Base-by-base conservation (phyloP, 805 yeast species). In the Yarrowia yakushimensis region DNA sequence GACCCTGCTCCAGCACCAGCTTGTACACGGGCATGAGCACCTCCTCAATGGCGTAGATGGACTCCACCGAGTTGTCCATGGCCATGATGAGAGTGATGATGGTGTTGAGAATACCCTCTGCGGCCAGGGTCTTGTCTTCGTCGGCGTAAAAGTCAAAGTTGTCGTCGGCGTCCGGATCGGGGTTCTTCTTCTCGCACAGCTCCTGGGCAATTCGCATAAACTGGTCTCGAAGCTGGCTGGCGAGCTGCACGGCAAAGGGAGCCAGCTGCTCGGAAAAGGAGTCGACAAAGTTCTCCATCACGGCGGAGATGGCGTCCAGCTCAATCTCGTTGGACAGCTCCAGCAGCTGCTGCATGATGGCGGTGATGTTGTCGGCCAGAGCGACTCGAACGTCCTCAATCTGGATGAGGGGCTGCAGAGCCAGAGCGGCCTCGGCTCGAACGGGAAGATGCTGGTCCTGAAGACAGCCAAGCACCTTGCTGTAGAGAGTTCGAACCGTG, bases 271-370 rank as follows among this genome's bases (percentile, higher is more conserved):
- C 88, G 5, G 96, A 81, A 74, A 87, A 94, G 64, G 82, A 84
- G 70, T 92, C 97, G 30, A 93, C 97, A 71, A 94, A 87, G 69
- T 92, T 97, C 77, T 93, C 98, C 87, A 93, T 90, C 7, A 93
- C 97, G 23, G 87, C 88, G 22, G 96, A 84, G 28, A 94, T 81
- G 1, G 91, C 82, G 70, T 94, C 99, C 63, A 87, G 85, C 69
- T 93, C 99, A 66, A 92, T 84, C 64, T 85, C 85, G 69, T 89
- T 86, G 4, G 96, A 85, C 48, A 93, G 75, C 10, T 81, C 82
- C 66, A 93, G 77, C 63, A 94, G 77, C 67, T 82, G 85, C 66
- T 90, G 89, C 90, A 94, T 89, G 0, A 92, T 84, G 36, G 88
- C 88, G 31, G 92, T 81, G 63, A 93, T 87, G 46, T 86, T 83